These are phyloP conservation scores for Staphylotrichum longicolle DNA, from an alignment of 495 filamentous ascomycete genomes.

Conservation along the genomic window DNA sequence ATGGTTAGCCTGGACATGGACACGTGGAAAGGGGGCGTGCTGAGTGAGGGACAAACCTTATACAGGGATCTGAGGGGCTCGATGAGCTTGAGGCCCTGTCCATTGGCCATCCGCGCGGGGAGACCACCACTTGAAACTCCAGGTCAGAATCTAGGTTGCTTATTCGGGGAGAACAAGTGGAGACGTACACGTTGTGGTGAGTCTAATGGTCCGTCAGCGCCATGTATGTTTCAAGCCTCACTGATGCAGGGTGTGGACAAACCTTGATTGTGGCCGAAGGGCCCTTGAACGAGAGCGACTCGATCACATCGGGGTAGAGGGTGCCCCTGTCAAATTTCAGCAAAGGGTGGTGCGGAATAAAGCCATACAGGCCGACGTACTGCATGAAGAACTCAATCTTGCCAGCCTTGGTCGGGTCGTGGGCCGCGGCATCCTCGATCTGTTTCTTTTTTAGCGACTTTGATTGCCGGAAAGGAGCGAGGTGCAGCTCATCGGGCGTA, in stretches of 20 bases:
- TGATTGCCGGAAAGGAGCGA: background rate
- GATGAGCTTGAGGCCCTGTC: slow-evolving; percentile 36
- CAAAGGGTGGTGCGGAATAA: background rate
- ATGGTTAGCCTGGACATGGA: slow-evolving; percentile 47
- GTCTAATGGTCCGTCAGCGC: slow-evolving; percentile 12
- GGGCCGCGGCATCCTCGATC: slow-evolving; percentile 66
- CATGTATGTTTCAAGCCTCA: too few relatives aligned
- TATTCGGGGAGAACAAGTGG: slow-evolving; percentile 5
- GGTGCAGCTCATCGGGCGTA: slow-evolving; percentile 5
- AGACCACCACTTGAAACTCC: slow-evolving; percentile 57
- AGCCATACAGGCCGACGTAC: slow-evolving; percentile 17
- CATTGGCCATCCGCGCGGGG: slow-evolving; percentile 35
- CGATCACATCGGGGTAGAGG: slow-evolving; percentile 66
- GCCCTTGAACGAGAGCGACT: slow-evolving; percentile 78
- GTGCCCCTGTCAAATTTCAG: slow-evolving; percentile 23
- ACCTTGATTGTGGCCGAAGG: slow-evolving; percentile 76
- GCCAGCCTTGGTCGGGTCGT: slow-evolving; percentile 48
- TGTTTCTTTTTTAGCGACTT: slow-evolving; percentile 3
- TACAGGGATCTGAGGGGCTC: slow-evolving; percentile 81
- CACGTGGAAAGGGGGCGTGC: background rate
- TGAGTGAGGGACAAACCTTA: slow-evolving; percentile 57
- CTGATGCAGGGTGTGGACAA: background rate
- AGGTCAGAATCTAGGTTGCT: slow-evolving; percentile 1
- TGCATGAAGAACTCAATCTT: slow-evolving; percentile 31
- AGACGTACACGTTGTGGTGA: slow-evolving; percentile 38